These are phyloP conservation scores for Corymbia citriodora DNA, from an alignment of 441 rosid species.

Conservation along the genomic window DNA sequence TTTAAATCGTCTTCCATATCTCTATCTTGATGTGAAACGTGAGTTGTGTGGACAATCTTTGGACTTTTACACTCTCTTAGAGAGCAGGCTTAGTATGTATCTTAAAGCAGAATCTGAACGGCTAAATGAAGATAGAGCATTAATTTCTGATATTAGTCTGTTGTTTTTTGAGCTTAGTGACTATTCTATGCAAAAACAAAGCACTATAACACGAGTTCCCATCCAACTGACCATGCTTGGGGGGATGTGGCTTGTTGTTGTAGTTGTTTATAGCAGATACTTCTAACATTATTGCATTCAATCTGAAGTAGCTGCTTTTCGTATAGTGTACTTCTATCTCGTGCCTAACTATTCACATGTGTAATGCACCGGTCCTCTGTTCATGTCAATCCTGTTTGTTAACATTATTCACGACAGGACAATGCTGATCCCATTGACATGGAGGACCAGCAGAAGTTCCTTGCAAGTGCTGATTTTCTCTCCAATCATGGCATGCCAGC, in stretches of 20 bases:
- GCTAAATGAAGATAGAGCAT: background rate
- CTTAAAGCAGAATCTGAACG: background rate
- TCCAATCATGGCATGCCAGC: constrained; percentile 49
- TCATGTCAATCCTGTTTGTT: background rate
- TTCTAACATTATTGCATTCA: background rate
- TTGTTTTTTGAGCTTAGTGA: background rate
- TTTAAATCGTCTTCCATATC: background rate
- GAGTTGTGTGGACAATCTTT: background rate
- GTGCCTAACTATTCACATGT: background rate
- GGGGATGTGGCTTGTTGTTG: background rate
- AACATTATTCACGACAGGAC: constrained; percentile 33
- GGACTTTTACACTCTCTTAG: background rate
- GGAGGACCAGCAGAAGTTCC: constrained; percentile 70
- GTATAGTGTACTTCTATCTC: background rate
- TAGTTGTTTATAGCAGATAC: background rate
- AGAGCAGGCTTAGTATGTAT: background rate
- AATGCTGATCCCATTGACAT: constrained; percentile 57
- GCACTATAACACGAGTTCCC: background rate
- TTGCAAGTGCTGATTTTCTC: constrained; percentile 80
- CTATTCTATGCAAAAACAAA: background rate
- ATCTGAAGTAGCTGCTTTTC: background rate
- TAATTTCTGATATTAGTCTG: background rate
- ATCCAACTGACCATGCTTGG: background rate
- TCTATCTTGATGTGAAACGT: background rate
- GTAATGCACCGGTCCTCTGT: background rate